Percentiles rank a stretch among this genome's conserved stretches.
These are phyloP conservation scores for Heliocybe sulcata DNA, from an alignment of 1,284 basidiomycete species.

Conservation along the genomic window DNA sequence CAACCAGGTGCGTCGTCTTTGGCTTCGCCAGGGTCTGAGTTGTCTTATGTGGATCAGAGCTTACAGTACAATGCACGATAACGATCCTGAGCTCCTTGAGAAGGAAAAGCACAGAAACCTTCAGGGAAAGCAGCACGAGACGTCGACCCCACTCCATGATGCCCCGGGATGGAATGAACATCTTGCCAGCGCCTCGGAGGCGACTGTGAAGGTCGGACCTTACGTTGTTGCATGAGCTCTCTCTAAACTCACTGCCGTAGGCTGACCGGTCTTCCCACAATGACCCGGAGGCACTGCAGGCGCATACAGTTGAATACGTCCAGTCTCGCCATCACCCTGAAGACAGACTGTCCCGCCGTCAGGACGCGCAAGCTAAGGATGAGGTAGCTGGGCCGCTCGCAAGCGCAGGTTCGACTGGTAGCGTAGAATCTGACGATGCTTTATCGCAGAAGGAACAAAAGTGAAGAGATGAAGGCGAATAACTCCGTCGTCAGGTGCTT, in stretches of 20 bases:
- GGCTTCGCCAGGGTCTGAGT: neutral
- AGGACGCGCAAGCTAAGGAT: neutral
- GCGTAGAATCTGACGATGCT: neutral
- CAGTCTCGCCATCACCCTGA: constrained; percentile 12
- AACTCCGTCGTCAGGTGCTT: neutral
- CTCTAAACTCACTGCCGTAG: constrained; percentile 5
- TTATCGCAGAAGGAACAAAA: neutral
- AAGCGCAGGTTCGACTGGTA: neutral
- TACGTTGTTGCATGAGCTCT: neutral
- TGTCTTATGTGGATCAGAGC: neutral
- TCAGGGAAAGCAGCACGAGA: constrained; percentile 27
- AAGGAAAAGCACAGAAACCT: constrained; percentile 51
- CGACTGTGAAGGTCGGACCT: constrained; percentile 15
- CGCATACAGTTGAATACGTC: constrained; percentile 14
- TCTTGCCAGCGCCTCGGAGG: constrained; percentile 18
- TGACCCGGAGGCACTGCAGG: constrained; percentile 10
- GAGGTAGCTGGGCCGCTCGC: neutral
- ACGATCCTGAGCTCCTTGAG: constrained; percentile 51
- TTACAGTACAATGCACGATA: constrained; percentile 54
- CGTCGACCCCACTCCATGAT: constrained; percentile 13
- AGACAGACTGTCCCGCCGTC: constrained; percentile 1
- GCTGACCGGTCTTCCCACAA: constrained; percentile 14
- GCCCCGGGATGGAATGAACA: constrained; percentile 21
- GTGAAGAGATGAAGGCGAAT: neutral
- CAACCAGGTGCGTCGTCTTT: neutral